Conservation (phyloP, 495 filamentous ascomycete genomes). For the Hyaloscypha finlandica region DNA sequence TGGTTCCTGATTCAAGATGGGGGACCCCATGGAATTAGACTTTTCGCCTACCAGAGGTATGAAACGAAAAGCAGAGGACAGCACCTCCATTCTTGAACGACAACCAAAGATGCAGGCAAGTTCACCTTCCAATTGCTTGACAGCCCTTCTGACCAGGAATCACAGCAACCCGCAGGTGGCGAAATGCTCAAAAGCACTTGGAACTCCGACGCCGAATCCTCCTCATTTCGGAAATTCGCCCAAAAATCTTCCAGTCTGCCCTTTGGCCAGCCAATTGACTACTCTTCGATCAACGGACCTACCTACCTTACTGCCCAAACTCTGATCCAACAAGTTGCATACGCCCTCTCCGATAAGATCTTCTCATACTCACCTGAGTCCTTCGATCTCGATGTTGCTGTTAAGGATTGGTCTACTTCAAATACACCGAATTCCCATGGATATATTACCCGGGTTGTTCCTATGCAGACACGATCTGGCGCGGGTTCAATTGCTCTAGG, state of each 20-base stretch:
- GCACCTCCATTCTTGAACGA: conserved; percentile 12
- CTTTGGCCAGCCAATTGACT: conserved; percentile 58
- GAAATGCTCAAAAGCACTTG: conserved; percentile 29
- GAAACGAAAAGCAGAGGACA: conserved; percentile 26
- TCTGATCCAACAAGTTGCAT: conserved; percentile 93
- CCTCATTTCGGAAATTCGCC: conserved; percentile 26
- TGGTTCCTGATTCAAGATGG: conserved; percentile 20
- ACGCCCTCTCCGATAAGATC: conserved; percentile 89
- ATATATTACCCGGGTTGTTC: conserved; percentile 71
- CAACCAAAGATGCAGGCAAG: conserved; percentile 12
- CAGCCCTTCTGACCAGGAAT: background rate
- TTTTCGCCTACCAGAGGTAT: conserved; percentile 3
- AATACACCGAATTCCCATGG: conserved; percentile 77
- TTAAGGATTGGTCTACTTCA: conserved; percentile 69
- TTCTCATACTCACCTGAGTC: conserved; percentile 95
- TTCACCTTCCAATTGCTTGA: background rate
- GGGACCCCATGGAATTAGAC: conserved; percentile 27
- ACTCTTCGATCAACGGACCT: conserved; percentile 77
- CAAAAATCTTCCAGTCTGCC: conserved; percentile 58
- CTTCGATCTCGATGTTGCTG: conserved; percentile 83
- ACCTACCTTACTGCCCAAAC: conserved; percentile 90
- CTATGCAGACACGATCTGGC: conserved; percentile 85
- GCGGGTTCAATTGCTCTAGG: conserved; percentile 91
- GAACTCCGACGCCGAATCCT: conserved; percentile 25
- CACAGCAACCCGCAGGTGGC: conserved; percentile 27